Evolutionary conservation across 2,329 filamentous ascomycete species (phyloP).

Genomic region (Stagonosporopsis rhizophila): DNA sequence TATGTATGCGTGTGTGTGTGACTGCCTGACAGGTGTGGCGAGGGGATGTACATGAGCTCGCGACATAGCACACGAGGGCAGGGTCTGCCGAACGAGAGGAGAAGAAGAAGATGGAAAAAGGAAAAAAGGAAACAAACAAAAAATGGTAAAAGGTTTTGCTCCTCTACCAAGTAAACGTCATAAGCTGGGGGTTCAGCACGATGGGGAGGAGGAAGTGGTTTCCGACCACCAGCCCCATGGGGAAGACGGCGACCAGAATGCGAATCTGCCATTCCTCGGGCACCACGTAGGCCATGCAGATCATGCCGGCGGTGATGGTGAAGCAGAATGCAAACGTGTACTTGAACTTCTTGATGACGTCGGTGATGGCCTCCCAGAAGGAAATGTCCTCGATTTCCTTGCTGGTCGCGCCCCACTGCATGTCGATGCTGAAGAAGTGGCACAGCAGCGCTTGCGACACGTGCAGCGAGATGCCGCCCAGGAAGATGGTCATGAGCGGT

Average conservation of each 20-base stretch:
- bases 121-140: not conserved
- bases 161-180: constrained; percentile 77
- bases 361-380: constrained; percentile 84
- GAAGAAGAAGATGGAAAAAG: not conserved
- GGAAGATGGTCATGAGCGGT: constrained; percentile 75
- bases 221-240: constrained; percentile 71
- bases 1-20: too few species aligned
- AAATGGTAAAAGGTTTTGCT: too few species aligned
- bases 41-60: too few species aligned
- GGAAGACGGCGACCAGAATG: constrained; percentile 71
- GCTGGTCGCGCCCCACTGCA: constrained; percentile 83
- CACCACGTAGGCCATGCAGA: constrained; percentile 71
- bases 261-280: constrained; percentile 63
- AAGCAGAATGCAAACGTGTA: constrained; percentile 68
- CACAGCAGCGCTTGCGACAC: constrained; percentile 79
- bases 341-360: constrained; percentile 81
- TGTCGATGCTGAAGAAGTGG: constrained; percentile 86
- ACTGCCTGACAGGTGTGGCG: too few species aligned
- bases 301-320: constrained; percentile 65
- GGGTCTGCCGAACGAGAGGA: not conserved
- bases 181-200: constrained; percentile 77
- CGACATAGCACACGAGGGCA: too few species aligned
- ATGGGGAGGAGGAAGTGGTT: constrained; percentile 76
- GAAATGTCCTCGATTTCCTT: constrained; percentile 84
- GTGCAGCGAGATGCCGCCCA: constrained; percentile 82